These are phyloP conservation scores for Ophiostoma piceae DNA, from an alignment of 2,329 filamentous ascomycete species.

Conservation along the genomic window DNA sequence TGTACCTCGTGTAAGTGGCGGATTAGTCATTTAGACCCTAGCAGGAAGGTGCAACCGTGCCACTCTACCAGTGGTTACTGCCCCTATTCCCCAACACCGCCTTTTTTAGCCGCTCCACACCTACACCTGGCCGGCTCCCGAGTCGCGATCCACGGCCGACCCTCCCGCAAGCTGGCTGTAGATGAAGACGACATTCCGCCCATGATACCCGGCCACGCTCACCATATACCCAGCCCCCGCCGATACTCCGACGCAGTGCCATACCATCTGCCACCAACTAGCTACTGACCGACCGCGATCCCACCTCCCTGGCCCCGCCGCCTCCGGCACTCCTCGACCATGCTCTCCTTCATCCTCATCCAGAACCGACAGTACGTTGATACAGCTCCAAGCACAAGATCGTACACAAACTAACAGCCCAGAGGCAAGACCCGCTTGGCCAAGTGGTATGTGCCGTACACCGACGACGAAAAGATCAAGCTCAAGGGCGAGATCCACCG, in stretches of 20 bases:
- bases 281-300: background rate
- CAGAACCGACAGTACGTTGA: constrained; percentile 72
- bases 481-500: constrained; percentile 98
- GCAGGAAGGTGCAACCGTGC: background rate
- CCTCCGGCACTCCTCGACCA: constrained; percentile 27
- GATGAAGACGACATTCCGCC: background rate
- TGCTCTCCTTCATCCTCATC: constrained; percentile 84
- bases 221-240: background rate
- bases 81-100: constrained; percentile 11
- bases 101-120: background rate
- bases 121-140: background rate
- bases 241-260: background rate
- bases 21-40: background rate
- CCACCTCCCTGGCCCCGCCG: background rate
- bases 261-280: background rate
- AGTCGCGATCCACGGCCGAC: constrained; percentile 3
- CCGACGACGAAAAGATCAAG: constrained; percentile 98
- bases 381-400: background rate
- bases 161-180: background rate
- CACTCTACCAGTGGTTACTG: background rate
- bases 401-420: background rate
- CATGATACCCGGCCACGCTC: background rate
- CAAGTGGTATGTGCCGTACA: constrained; percentile 99
- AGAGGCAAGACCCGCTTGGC: constrained; percentile 97
- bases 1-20: background rate